Percentiles rank a stretch among this genome's conserved stretches.
phyloP scores from a whole-genome alignment of 441 rosid genomes.

The Aleurites moluccanus region DNA sequence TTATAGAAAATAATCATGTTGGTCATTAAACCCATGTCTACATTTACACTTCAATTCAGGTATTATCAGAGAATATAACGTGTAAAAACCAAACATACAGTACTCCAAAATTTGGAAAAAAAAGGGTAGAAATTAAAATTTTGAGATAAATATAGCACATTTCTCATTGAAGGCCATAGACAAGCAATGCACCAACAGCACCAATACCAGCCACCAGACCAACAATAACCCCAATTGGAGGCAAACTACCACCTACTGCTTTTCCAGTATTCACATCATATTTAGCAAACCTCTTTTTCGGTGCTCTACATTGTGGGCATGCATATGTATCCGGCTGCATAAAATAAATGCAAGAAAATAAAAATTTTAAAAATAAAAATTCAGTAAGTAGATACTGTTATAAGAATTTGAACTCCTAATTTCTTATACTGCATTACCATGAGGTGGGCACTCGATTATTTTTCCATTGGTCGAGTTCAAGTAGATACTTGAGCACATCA shows the following conservation, averaged over 20 bases:
- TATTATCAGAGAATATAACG: not conserved
- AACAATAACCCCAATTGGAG: conserved; percentile 78
- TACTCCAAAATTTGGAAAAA: not conserved
- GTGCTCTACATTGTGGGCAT: conserved; percentile 92
- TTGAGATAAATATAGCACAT: not conserved
- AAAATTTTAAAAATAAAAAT: not conserved
- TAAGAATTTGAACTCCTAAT: no score
- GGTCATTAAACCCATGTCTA: not conserved
- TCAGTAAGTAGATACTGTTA: no score
- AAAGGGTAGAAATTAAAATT: not conserved
- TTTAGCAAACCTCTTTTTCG: conserved; percentile 79
- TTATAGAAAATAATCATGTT: no score
- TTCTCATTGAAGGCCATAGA: conserved; percentile 78
- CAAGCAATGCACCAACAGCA: conserved; percentile 81
- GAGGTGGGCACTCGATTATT: no score
- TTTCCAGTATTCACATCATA: conserved; percentile 86
- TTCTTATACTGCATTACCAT: no score
- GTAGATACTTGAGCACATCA: no score
- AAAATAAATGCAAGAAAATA: not conserved
- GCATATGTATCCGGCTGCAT: conserved; percentile 72
- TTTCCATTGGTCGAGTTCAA: no score
- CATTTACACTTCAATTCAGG: not conserved
- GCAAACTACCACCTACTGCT: conserved; percentile 87
- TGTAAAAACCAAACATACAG: not conserved
- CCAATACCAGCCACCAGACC: conserved; percentile 80